Evolutionary conservation across 495 filamentous ascomycete genomes (phyloP).

Genomic region (Penicillium maclennaniae): DNA sequence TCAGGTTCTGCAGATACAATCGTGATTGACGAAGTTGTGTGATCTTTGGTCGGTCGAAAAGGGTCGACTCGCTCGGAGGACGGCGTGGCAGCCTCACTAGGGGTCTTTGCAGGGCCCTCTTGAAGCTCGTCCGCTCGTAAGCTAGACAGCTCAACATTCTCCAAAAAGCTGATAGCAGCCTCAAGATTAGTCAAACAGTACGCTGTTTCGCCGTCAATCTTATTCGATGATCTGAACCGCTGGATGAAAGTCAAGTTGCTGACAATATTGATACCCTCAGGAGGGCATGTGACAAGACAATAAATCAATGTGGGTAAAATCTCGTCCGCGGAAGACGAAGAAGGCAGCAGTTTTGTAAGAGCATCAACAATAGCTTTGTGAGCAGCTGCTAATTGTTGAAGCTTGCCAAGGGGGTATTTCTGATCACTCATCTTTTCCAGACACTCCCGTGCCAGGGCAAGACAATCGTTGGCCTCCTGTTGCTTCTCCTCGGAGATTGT

Average conservation of each 20-base stretch:
- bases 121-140: slow-evolving; percentile 76
- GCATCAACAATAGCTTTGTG: slow-evolving; percentile 95
- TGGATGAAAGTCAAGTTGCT: slow-evolving; percentile 94
- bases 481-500: slow-evolving; percentile 56
- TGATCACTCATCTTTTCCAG: slow-evolving; percentile 82
- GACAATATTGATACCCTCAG: slow-evolving; percentile 81
- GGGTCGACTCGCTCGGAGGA: slow-evolving; percentile 36
- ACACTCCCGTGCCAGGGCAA: slow-evolving; percentile 69
- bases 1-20: slow-evolving; percentile 34
- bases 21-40: slow-evolving; percentile 32
- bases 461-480: slow-evolving; percentile 64
- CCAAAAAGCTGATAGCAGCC: slow-evolving; percentile 91
- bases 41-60: slow-evolving; percentile 26
- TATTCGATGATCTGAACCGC: slow-evolving; percentile 80
- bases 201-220: slow-evolving; percentile 86
- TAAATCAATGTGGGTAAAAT: slow-evolving; percentile 96
- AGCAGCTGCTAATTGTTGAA: slow-evolving; percentile 79
- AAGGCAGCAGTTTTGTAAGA: slow-evolving; percentile 66
- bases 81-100: slow-evolving; percentile 50
- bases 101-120: slow-evolving; percentile 58
- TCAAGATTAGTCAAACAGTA: slow-evolving; percentile 97
- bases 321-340: slow-evolving; percentile 93
- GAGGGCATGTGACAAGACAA: slow-evolving; percentile 83
- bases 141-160: slow-evolving; percentile 92
- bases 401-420: slow-evolving; percentile 84